A percentile compares a stretch with the other conserved stretches of the same genome.
phyloP scores from a whole-genome alignment of 129 eudicot genomes.

The Gnaphalium uliginosum region DNA sequence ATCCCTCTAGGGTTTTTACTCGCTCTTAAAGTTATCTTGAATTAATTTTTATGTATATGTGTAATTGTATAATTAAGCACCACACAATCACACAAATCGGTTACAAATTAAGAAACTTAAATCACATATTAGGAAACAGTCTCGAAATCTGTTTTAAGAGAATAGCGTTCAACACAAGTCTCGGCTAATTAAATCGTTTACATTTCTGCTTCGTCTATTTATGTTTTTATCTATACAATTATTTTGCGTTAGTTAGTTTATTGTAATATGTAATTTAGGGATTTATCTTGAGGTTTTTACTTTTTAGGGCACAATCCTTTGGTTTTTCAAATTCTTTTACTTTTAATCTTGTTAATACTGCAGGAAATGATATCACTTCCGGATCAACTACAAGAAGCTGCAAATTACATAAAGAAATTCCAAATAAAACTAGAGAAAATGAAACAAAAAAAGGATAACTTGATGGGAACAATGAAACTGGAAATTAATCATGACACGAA shows the following conservation, averaged over 20 bases:
- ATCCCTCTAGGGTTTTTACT: conserved; percentile 46
- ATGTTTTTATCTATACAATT: no score
- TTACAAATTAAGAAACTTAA: no score
- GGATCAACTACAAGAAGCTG: conserved; percentile 78
- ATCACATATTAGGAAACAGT: no score
- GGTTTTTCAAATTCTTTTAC: background rate
- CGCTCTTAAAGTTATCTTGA: background rate
- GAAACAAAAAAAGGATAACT: conserved; percentile 56
- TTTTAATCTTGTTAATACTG: conserved; percentile 9
- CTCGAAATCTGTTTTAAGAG: no score
- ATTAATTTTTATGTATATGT: background rate
- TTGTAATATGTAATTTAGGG: background rate
- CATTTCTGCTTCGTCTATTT: no score
- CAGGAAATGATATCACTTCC: conserved; percentile 60
- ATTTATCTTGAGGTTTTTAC: background rate
- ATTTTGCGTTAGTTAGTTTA: no score
- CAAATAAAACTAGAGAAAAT: conserved; percentile 61
- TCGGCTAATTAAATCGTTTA: no score
- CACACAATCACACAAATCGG: background rate
- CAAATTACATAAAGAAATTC: conserved; percentile 64
- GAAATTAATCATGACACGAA: conserved; percentile 17
- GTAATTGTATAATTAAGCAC: background rate
- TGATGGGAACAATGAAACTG: conserved; percentile 16
- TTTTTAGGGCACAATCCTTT: background rate
- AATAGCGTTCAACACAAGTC: no score